Evolutionary conservation across 352 stramenopile species (phyloP), one percentile per base, ranked within the genome.

Genomic region (Stramenopiles sp.): DNA sequence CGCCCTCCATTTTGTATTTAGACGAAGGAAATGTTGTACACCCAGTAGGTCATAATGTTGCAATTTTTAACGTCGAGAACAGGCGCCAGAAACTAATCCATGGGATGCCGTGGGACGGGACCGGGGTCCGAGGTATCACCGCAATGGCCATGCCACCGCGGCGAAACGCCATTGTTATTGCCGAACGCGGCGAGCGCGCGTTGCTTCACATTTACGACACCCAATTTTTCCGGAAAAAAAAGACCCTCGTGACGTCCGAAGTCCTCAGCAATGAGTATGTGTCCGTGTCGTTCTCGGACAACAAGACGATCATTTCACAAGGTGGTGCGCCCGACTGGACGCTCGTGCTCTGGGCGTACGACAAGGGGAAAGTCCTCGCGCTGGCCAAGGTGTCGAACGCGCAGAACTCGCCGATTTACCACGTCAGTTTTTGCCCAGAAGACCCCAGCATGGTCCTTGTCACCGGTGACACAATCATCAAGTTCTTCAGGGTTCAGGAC

Each of bases 291-390:
- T 96, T 95, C 77, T 93, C 86, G 43, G 89, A 96, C 78, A 91
- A 90, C 25, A 85, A 94, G 81, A 78, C 94, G 12, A 79, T 96
- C n/a, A 77, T 96, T 1, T 89, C 89, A 0, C 87, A 95, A 73
- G 86, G 87, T 48, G 88, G 86, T 1, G 80, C 82, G 0, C 86
- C 87, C 1, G 86, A 92, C 79, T 92, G 87, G 87, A 90, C 86
- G 49, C 81, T 96, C 34, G 89, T 89, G 53, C 87, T 86, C 75
- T 96, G 89, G 89, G 91, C 93, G 78, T 95, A 88, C 89, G 86
- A 88, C 63, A 94, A 94, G 75, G 89, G 86, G 49, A 94, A 94
- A 76, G 80, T 88, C 0, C 80, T 92, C 0, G 86, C 85, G 32
- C 87, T 79, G 63, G 84, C 89, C 48, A 89, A 96, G 78, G 76